Evolutionary conservation across 2,329 filamentous ascomycete genomes (phyloP).

Genomic region (Hymenoscyphus scutula): DNA sequence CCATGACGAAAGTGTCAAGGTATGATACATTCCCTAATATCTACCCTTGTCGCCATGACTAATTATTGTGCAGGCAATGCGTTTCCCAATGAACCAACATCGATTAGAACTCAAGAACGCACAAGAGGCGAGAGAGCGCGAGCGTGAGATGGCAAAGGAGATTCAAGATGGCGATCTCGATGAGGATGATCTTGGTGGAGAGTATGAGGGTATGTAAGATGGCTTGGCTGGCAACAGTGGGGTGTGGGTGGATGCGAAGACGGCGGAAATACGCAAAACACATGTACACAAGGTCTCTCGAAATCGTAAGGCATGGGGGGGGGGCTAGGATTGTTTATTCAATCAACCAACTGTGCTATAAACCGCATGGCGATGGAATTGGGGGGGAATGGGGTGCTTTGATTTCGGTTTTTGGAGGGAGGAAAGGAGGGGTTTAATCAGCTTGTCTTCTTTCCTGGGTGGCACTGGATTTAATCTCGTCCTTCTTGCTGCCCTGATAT

Average conservation of each 20-base stretch:
- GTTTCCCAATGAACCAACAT: slow-evolving; percentile 99
- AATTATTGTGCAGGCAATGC: slow-evolving; percentile 69
- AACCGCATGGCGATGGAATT: not conserved
- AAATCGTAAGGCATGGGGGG: not conserved
- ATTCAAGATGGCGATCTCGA: slow-evolving; percentile 97
- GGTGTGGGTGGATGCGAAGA: not conserved
- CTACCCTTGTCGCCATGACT: slow-evolving; percentile 8
- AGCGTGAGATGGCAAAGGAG: slow-evolving; percentile 97
- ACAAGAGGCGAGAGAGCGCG: slow-evolving; percentile 93
- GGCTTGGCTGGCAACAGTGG: not conserved
- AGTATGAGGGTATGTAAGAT: slow-evolving; percentile 90
- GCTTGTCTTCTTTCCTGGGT: not conserved
- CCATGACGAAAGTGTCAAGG: slow-evolving; percentile 98
- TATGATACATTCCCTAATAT: slow-evolving; percentile 42
- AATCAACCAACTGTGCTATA: not conserved
- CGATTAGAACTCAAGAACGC: slow-evolving; percentile 95
- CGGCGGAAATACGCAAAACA: not conserved
- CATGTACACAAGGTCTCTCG: slow-evolving; percentile 4
- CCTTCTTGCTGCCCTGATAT: not conserved
- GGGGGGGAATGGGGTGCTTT: not conserved
- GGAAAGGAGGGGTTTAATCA: not conserved
- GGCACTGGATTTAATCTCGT: slow-evolving; percentile 3
- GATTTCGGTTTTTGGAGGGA: not conserved
- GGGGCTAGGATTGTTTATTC: not conserved
- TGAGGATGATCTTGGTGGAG: slow-evolving; percentile 91